Conservation (phyloP, 306 rosid genomes). For the Citrullus colocynthis region DNA sequence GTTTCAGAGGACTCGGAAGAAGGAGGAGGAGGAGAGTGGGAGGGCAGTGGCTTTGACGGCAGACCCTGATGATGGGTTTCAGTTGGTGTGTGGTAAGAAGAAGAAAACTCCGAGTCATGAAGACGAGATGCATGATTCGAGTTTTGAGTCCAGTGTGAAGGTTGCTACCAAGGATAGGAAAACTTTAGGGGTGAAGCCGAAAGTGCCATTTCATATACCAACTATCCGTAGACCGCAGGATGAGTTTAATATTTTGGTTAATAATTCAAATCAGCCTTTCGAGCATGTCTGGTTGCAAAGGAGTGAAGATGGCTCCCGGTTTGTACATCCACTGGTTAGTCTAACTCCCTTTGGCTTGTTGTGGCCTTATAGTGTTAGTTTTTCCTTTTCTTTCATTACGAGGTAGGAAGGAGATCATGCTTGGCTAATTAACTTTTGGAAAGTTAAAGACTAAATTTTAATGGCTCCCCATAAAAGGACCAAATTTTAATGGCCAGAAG, state of each 20-base stretch:
- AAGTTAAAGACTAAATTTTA: neutral
- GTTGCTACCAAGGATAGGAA: constrained; percentile 47
- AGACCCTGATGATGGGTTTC: constrained; percentile 47
- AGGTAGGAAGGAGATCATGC: neutral
- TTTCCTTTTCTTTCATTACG: neutral
- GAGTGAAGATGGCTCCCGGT: constrained; percentile 48
- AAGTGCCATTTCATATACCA: constrained; percentile 82
- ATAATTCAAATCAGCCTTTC: constrained; percentile 59
- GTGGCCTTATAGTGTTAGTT: neutral
- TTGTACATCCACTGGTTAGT: constrained; percentile 81
- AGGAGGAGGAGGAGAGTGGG: constrained; percentile 35
- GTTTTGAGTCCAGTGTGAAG: constrained; percentile 24
- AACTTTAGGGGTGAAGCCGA: constrained; percentile 34
- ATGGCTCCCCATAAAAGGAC: neutral
- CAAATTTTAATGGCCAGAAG: neutral
- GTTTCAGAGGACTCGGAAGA: constrained; percentile 31
- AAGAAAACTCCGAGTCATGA: constrained; percentile 20
- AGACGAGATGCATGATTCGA: constrained; percentile 11
- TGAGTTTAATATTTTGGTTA: constrained; percentile 49
- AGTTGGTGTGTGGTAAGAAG: constrained; percentile 53
- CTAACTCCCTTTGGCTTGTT: neutral
- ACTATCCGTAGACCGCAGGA: constrained; percentile 69
- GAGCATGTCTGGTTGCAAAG: constrained; percentile 89
- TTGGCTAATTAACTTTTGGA: neutral
- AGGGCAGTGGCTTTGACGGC: constrained; percentile 5